Base-by-base conservation (phyloP, 2,329 filamentous ascomycete genomes). In the Aureobasidium sp. region DNA sequence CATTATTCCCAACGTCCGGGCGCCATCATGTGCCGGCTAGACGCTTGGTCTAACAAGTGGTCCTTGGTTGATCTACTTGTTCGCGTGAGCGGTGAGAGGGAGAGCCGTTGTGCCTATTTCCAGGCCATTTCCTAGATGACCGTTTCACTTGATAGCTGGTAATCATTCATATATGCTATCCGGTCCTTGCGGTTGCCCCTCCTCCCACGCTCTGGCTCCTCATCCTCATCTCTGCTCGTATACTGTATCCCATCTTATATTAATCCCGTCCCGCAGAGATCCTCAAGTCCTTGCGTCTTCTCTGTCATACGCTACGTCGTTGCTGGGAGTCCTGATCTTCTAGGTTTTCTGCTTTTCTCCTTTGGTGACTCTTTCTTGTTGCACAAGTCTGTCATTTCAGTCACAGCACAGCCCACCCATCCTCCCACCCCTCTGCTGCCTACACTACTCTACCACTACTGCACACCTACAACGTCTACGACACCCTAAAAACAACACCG, bases 21-120 rank as follows among this genome's bases (percentile, higher is more conserved):
- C 55, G 55, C 55, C 44, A 51, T 60, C 57, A 60, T 60, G 57
- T 60, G 57, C 57, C 57, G 57, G 57, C 57, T 60, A 60, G 57
- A 60, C 57, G 57, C 57, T 60, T 60, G 57, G 57, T 49, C 57
- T 60, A 42, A 25, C 22, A 51, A n/a, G 36, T 25, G 57, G 57
- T 60, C 57, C 27, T 45, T 60, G 44, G 31, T 27, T n/a, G 56
- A 48, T 48, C 55, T 47, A 48, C 55, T 48, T 15, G 17, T 58
- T 58, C 55, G 55, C 55, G 42, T 58, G 55, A 58, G 55, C 55
- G 55, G 55, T 58, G 55, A 58, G 29, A 34, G 53, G 39, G 53
- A 57, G 53, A 45, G 55, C 55, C 55, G 55, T 58, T 58, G 22
- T 58, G 53, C 55, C 55, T 58, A 58, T 58, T 48, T 60, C 44